Conservation (phyloP, 768 basidiomycete species). For the Leccinum uliginosum region DNA sequence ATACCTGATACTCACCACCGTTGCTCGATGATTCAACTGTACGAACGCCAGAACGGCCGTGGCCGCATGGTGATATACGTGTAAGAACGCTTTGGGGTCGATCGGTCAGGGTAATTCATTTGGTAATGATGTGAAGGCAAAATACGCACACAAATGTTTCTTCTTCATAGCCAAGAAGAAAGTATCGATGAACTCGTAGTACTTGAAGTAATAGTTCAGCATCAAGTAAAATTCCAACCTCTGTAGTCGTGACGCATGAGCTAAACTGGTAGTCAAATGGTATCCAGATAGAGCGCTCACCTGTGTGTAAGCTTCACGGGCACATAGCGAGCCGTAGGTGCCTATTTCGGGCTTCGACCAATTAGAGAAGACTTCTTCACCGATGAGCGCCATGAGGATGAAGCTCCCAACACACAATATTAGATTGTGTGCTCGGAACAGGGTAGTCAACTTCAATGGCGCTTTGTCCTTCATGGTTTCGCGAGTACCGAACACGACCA, state of each 20-base stretch:
- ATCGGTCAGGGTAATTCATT: conserved; percentile 1
- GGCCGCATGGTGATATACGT: conserved; percentile 97
- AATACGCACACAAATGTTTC: conserved; percentile 79
- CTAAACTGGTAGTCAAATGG: neutral
- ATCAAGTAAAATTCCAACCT: conserved; percentile 92
- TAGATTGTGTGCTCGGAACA: conserved; percentile 88
- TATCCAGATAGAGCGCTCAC: conserved; percentile 42
- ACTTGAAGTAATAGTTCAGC: conserved; percentile 97
- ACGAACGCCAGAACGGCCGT: conserved; percentile 91
- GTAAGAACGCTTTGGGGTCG: conserved; percentile 69
- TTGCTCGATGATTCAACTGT: conserved; percentile 86
- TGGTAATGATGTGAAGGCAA: neutral
- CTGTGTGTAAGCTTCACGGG: conserved; percentile 70
- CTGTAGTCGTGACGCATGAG: conserved; percentile 35
- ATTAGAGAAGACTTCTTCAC: conserved; percentile 85
- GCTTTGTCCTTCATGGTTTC: conserved; percentile 74
- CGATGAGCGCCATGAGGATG: conserved; percentile 73
- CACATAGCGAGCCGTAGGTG: conserved; percentile 71
- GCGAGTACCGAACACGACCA: conserved; percentile 78
- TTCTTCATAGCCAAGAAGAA: conserved; percentile 96
- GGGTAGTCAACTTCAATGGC: conserved; percentile 65
- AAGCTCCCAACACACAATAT: conserved; percentile 76
- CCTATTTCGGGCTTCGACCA: conserved; percentile 72
- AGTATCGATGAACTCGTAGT: conserved; percentile 90
- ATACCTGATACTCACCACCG: conserved; percentile 57